Percentiles rank a stretch among this genome's conserved stretches.
phyloP scores from a whole-genome alignment of 2,329 filamentous ascomycete species.

The Cercospora brassicicola region DNA sequence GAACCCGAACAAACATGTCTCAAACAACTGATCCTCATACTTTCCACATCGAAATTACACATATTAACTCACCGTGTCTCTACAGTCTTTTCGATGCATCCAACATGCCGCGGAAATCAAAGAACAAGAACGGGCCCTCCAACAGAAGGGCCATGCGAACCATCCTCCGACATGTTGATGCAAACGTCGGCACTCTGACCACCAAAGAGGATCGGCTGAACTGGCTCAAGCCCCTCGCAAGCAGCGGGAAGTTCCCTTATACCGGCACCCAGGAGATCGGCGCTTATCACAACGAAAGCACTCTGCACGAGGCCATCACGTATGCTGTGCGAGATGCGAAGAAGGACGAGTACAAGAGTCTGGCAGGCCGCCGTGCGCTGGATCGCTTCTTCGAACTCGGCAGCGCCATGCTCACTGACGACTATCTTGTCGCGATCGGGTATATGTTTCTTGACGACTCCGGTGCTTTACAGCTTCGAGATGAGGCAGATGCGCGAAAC shows the following conservation, averaged over 20 bases:
- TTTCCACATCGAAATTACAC: background rate
- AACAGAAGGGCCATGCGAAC: background rate
- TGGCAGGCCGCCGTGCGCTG: background rate
- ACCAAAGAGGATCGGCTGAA: background rate
- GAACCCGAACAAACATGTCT: constrained; percentile 12
- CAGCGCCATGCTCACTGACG: background rate
- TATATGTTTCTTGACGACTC: background rate
- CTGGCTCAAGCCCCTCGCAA: background rate
- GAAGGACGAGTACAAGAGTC: background rate
- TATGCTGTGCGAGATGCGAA: constrained; percentile 5
- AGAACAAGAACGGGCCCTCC: background rate
- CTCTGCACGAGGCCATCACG: constrained; percentile 3
- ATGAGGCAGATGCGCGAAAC: background rate
- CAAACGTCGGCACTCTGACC: background rate
- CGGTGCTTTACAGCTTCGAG: background rate
- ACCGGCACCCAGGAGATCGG: background rate
- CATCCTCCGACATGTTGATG: background rate
- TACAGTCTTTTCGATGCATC: background rate
- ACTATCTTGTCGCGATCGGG: background rate
- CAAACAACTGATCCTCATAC: background rate
- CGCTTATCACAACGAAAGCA: background rate
- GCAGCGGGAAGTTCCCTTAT: background rate
- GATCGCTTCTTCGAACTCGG: background rate
- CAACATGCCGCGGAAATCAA: background rate
- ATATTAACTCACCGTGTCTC: background rate